Evolutionary conservation across 2,329 filamentous ascomycete genomes (phyloP).

Genomic region (Lasiodiplodia sp.): DNA sequence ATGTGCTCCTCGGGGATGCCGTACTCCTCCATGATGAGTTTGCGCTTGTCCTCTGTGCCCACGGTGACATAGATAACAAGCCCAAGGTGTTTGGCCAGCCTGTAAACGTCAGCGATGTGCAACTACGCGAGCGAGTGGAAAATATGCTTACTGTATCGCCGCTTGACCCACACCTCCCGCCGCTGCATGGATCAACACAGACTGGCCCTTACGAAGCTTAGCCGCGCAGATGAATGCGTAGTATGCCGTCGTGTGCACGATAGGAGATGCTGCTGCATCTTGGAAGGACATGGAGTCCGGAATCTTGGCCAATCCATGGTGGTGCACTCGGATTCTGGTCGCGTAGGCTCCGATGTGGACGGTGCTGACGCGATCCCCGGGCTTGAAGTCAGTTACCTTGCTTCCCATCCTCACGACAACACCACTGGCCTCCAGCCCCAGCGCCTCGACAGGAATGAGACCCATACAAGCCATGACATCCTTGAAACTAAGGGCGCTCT

Average conservation of each 20-base stretch:
- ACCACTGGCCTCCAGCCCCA: conserved; percentile 33
- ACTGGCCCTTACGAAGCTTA: conserved; percentile 23
- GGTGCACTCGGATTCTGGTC: neutral
- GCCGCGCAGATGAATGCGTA: conserved; percentile 33
- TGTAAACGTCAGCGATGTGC: too few relatives aligned
- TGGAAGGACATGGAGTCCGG: conserved; percentile 35
- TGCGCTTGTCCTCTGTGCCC: conserved; percentile 33
- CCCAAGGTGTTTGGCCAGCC: conserved; percentile 35
- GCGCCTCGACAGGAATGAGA: conserved; percentile 11
- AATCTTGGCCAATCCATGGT: conserved; percentile 28
- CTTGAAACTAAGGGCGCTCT: conserved; percentile 7
- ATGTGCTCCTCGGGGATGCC: conserved; percentile 40
- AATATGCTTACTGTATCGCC: conserved; percentile 32
- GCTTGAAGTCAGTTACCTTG: neutral
- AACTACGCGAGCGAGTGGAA: too few relatives aligned
- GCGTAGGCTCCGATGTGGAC: conserved; percentile 1
- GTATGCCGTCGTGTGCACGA: conserved; percentile 34
- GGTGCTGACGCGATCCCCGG: conserved; percentile 20
- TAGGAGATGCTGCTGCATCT: conserved; percentile 35
- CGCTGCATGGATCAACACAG: conserved; percentile 41
- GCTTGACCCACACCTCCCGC: conserved; percentile 41
- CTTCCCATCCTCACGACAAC: conserved; percentile 16
- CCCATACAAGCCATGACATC: conserved; percentile 32
- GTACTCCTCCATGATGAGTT: conserved; percentile 33
- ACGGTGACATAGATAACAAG: conserved; percentile 39